These are phyloP conservation scores for Ophidiomyces ophidiicola DNA, from an alignment of 2,329 filamentous ascomycete genomes.

Conservation along the genomic window DNA sequence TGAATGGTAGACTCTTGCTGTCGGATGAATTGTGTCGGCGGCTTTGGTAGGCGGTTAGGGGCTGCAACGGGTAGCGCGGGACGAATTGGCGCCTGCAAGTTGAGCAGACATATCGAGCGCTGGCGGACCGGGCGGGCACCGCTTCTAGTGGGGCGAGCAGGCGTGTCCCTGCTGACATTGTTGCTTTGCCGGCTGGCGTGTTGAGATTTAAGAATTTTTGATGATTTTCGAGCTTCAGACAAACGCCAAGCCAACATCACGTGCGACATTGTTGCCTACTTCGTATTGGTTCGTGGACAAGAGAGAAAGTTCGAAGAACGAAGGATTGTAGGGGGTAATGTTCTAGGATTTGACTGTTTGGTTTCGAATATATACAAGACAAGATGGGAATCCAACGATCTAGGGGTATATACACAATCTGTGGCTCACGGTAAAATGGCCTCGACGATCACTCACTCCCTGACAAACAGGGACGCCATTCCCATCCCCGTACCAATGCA, in stretches of 20 bases:
- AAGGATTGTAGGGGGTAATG: not conserved
- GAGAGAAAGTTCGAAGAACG: not conserved
- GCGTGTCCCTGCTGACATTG: constrained; percentile 30
- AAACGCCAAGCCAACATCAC: constrained; percentile 4
- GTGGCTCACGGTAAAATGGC: not conserved
- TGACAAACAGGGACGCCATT: constrained; percentile 56
- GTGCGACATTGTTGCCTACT: not conserved
- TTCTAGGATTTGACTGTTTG: not conserved
- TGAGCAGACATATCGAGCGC: constrained; percentile 29
- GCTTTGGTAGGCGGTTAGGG: constrained; percentile 18
- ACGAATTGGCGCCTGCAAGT: constrained; percentile 29
- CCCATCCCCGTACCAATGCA: constrained; percentile 77
- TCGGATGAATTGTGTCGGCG: constrained; percentile 18
- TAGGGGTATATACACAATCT: constrained; percentile 3
- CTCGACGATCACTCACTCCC: constrained; percentile 37
- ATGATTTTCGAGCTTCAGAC: constrained; percentile 3
- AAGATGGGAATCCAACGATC: too few species aligned
- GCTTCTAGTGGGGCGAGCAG: constrained; percentile 28
- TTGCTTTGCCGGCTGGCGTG: constrained; percentile 14
- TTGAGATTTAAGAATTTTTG: constrained; percentile 3
- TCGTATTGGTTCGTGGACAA: not conserved
- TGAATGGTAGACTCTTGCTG: constrained; percentile 24
- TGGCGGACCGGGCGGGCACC: constrained; percentile 20
- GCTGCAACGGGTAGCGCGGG: constrained; percentile 17
- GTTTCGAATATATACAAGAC: not conserved